Percentiles rank a stretch among this genome's conserved stretches.
Evolutionary conservation across 495 filamentous ascomycete genomes (phyloP).

Genomic region (Xylaria flabelliformis): DNA sequence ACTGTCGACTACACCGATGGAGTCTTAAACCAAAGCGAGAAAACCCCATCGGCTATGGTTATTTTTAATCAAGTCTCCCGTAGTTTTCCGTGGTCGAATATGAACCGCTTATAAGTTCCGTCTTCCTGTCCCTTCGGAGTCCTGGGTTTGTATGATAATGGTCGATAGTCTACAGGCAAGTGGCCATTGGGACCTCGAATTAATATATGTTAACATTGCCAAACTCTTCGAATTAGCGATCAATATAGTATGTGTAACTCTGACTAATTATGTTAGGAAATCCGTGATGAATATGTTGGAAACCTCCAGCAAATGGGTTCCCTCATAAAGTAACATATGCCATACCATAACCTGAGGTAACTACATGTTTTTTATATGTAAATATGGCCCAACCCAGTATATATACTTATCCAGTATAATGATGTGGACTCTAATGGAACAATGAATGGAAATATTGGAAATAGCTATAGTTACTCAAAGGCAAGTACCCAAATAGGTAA

Average conservation of each 20-base stretch:
- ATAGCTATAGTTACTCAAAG: too few relatives aligned
- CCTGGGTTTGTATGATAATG: not conserved
- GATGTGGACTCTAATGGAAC: too few relatives aligned
- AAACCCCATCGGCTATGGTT: not conserved
- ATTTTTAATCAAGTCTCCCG: not conserved
- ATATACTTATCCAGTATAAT: not conserved
- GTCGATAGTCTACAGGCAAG: not conserved
- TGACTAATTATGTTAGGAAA: not conserved
- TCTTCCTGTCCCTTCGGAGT: not conserved
- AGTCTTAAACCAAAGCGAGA: not conserved
- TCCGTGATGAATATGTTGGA: not conserved
- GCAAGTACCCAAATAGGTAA: not conserved
- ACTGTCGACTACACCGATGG: conserved; percentile 9
- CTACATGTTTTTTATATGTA: too few relatives aligned
- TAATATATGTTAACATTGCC: not conserved
- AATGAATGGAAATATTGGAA: too few relatives aligned
- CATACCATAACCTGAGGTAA: not conserved
- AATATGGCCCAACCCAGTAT: not conserved
- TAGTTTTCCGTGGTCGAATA: conserved; percentile 3
- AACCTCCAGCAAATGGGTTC: not conserved
- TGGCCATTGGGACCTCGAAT: not conserved
- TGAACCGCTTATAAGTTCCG: not conserved
- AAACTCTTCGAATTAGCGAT: not conserved
- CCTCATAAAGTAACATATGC: not conserved
- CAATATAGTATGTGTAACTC: not conserved